Evolutionary conservation across 495 filamentous ascomycete genomes (phyloP), one percentile per base, ranked within the genome.

Genomic region (Pyrenula aspistea): DNA sequence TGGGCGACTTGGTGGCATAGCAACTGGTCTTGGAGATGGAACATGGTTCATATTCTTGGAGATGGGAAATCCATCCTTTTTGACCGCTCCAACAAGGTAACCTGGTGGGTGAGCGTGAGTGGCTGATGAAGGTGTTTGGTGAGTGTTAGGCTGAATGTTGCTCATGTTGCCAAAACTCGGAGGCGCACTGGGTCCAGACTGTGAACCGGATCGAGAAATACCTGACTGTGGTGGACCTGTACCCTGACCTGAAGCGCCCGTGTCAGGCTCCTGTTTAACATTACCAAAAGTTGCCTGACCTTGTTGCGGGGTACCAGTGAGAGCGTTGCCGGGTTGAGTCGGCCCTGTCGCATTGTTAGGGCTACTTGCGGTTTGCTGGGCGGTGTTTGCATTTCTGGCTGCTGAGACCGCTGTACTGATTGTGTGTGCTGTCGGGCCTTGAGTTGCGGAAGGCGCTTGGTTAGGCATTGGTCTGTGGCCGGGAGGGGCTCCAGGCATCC

Each of bases 41-140:
- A 85, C 77, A 15, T 42, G 31, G 55, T 83, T 85, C 15, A 98
- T 77, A 15, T 73, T 82, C 67, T 90, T 92, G 23, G 87, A 86
- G 56, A 98, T 96, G 2, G 82, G 83, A 75, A 90, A 81, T 2
- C 51, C 51, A 52, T 64, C 61, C 56, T 76, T 55, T 20, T 36
- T 57, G 8, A 42, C 36, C 57, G 56, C 36, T 21, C 19, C 19
- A 8, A 4, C 22, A 56, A 69, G 71, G 59, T 72, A 78, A 56
- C 67, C 75, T 53, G 61, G 79, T 12, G 81, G 75, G 61, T 86
- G 82, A 22, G 74, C 74, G 49, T 78, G 72, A 22, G 77, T 67
- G 36, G 64, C 52, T 20, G 61, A 51, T 55, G 31, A 42, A 42
- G 31, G 31, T 8, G 31, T 42, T 8, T 42, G 31, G 31, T 42